Conservation (phyloP, 306 rosid genomes). For the Cicer judaicum region DNA sequence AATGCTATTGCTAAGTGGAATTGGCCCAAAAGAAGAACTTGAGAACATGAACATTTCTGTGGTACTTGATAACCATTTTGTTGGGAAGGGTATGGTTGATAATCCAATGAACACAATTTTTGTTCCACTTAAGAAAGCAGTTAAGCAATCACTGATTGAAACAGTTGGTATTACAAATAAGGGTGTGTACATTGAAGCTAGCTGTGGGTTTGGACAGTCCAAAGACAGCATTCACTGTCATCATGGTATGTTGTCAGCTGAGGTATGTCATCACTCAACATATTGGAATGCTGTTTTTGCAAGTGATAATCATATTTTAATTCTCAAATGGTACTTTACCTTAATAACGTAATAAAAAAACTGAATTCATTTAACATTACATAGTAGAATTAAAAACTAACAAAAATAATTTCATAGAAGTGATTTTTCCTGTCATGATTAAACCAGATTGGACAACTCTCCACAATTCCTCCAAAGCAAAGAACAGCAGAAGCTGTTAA, state of each 20-base stretch:
- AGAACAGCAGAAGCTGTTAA: conserved; percentile 70
- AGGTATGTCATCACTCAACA: conserved; percentile 56
- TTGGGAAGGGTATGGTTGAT: conserved; percentile 92
- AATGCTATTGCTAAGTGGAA: conserved; percentile 82
- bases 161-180: conserved; percentile 84
- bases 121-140: conserved; percentile 64
- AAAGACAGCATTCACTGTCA: conserved; percentile 81
- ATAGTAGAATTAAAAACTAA: neutral
- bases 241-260: conserved; percentile 93
- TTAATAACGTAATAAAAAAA: no score
- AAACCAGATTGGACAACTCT: conserved; percentile 87
- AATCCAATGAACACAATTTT: conserved; percentile 92
- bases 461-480: conserved; percentile 89
- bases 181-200: conserved; percentile 90
- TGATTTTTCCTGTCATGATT: conserved; percentile 34
- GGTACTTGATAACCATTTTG: conserved; percentile 66
- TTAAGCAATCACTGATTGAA: conserved; percentile 72
- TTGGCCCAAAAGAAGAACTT: conserved; percentile 79
- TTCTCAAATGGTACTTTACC: no score
- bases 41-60: conserved; percentile 64
- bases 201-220: conserved; percentile 91
- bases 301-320: no score
- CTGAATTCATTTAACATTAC: neutral
- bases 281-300: no score
- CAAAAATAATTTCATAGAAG: neutral